Evolutionary conservation across 164 flowering plant species (phyloP).

Genomic region (Vitis cinerea): DNA sequence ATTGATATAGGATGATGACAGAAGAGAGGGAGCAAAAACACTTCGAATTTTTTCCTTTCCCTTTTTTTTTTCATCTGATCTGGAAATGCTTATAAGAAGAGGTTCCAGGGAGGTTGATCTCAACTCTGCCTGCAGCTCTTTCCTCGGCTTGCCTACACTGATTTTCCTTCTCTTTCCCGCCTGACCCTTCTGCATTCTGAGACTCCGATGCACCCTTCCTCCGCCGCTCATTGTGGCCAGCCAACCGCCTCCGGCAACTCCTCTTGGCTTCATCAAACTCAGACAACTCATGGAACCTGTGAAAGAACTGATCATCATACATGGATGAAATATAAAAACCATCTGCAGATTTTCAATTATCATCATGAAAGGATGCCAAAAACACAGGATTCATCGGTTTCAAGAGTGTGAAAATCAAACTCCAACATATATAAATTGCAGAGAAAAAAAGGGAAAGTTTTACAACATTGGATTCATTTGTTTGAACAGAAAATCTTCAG

Average conservation of each 20-base stretch:
- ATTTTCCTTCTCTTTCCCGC: slow-evolving; percentile 15
- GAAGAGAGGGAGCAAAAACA: slow-evolving; percentile 52
- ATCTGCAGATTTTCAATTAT: no score
- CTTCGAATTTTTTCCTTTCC: not conserved
- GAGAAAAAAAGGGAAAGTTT: no score
- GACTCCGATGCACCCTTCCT: slow-evolving; percentile 37
- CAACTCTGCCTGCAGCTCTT: slow-evolving; percentile 7
- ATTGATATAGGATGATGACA: slow-evolving; percentile 24
- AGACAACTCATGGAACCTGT: slow-evolving; percentile 49
- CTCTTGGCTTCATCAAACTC: slow-evolving; percentile 53
- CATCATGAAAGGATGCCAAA: no score
- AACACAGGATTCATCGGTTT: no score
- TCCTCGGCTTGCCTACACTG: slow-evolving; percentile 18
- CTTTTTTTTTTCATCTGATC: slow-evolving; percentile 19
- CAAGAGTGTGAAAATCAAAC: no score
- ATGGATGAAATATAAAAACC: no score
- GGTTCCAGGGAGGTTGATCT: slow-evolving; percentile 14
- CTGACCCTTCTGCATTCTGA: slow-evolving; percentile 18
- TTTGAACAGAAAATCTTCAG: no score
- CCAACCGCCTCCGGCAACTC: slow-evolving; percentile 50
- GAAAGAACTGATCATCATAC: not conserved
- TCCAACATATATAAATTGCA: no score
- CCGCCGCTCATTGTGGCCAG: slow-evolving; percentile 52
- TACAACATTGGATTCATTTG: no score
- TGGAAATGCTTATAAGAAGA: slow-evolving; percentile 26